Conservation (phyloP, 1,139 yeast species). For the Diutina siamensis region DNA sequence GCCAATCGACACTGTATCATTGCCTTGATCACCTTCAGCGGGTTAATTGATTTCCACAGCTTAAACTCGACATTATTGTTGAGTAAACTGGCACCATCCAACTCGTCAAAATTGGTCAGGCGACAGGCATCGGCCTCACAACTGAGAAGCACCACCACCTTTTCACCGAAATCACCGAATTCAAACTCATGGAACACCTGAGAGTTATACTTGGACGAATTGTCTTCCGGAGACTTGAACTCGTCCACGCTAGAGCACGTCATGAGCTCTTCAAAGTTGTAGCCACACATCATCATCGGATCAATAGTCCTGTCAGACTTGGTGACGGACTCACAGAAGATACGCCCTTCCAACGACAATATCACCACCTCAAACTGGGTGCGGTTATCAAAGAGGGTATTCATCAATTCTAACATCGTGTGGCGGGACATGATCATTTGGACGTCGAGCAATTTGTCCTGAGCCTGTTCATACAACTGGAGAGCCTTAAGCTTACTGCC, state of each 20-base stretch:
- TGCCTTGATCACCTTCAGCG: neutral
- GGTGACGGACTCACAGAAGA: neutral
- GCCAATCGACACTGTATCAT: neutral
- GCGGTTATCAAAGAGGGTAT: neutral
- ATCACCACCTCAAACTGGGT: neutral
- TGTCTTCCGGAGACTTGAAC: neutral
- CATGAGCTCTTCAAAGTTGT: neutral
- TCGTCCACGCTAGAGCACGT: neutral
- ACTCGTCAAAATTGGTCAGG: neutral
- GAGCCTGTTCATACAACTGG: neutral
- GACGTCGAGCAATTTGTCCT: neutral
- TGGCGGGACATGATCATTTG: neutral
- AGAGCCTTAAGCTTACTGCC: neutral
- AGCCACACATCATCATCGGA: neutral
- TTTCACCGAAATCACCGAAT: neutral
- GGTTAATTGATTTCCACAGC: neutral
- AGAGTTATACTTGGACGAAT: conserved; percentile 1
- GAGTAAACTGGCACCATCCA: neutral
- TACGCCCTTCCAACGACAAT: neutral
- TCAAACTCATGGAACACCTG: neutral
- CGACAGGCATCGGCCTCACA: conserved; percentile 2
- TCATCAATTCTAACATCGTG: neutral
- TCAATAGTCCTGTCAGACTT: too few species aligned
- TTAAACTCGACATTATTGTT: neutral
- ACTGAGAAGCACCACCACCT: neutral